These are phyloP conservation scores for Lobosporangium transversale DNA, from an alignment of 192 early-diverging fungal genomes.

Conservation along the genomic window DNA sequence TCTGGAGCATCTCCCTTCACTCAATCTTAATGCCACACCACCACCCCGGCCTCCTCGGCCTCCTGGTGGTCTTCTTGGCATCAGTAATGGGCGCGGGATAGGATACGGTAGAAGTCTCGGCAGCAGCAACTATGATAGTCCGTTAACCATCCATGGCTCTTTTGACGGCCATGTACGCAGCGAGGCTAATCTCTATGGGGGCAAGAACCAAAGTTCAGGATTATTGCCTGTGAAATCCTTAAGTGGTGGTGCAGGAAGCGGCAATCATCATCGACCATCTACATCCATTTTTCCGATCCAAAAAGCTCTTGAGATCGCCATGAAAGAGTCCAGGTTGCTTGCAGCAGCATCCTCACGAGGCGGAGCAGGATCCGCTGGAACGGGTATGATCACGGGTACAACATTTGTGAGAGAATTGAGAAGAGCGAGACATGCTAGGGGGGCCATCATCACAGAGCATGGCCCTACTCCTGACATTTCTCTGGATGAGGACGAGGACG, in stretches of 20 bases:
- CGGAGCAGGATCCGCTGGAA: constrained; percentile 27
- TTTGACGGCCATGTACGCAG: constrained; percentile 53
- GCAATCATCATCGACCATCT: constrained; percentile 12
- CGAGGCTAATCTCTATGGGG: constrained; percentile 41
- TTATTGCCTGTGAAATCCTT: constrained; percentile 8
- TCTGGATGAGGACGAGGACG: constrained; percentile 25
- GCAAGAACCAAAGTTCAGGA: constrained; percentile 27
- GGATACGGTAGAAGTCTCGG: constrained; percentile 37
- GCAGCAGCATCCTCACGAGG: constrained; percentile 38
- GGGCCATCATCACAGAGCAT: constrained; percentile 29
- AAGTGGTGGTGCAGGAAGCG: not conserved
- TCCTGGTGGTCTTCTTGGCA: constrained; percentile 43
- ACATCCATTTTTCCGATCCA: constrained; percentile 48
- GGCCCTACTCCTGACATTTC: constrained; percentile 32
- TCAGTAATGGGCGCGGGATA: constrained; percentile 48
- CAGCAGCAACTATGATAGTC: constrained; percentile 44
- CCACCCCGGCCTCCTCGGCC: constrained; percentile 40
- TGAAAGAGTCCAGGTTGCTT: constrained; percentile 40
- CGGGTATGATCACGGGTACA: constrained; percentile 40
- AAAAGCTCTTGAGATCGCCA: constrained; percentile 44
- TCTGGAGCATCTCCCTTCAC: constrained; percentile 35
- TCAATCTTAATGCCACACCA: constrained; percentile 8
- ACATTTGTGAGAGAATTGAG: constrained; percentile 48
- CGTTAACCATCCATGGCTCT: constrained; percentile 29
- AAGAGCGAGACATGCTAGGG: constrained; percentile 18